phyloP scores from a whole-genome alignment of 2,329 filamentous ascomycete species.

The Epichloe coenophiala region DNA sequence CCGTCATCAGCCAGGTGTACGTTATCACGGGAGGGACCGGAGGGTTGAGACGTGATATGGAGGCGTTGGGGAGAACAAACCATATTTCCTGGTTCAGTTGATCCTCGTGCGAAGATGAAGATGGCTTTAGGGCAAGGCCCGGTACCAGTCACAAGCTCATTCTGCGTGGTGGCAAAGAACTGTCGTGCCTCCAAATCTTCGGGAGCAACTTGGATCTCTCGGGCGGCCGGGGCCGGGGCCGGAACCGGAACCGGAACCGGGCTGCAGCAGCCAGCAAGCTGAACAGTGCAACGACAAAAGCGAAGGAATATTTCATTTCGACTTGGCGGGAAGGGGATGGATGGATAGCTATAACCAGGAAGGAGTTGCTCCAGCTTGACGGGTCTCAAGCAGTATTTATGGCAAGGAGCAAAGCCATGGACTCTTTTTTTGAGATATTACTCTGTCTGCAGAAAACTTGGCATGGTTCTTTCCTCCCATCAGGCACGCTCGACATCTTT shows the following conservation, averaged over 20 bases:
- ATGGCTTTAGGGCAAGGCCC: conserved; percentile 22
- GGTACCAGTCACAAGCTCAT: conserved; percentile 16
- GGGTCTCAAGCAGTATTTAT: no score
- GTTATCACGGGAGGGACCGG: no score
- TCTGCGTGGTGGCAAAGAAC: background rate
- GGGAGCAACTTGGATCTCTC: background rate
- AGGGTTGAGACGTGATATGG: no score
- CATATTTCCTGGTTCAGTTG: conserved; percentile 26
- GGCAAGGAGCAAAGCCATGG: no score
- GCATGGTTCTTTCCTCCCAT: no score
- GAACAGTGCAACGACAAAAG: conserved; percentile 7
- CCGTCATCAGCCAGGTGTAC: no score
- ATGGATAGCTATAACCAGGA: no score
- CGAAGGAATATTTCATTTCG: conserved; percentile 6
- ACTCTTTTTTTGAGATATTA: no score
- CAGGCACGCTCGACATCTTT: no score
- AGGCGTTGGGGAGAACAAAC: conserved; percentile 13
- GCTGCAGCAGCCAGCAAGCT: conserved; percentile 7
- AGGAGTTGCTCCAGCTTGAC: no score
- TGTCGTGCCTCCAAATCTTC: background rate
- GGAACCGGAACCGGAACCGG: background rate
- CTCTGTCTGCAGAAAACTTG: no score
- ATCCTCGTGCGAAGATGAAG: conserved; percentile 27
- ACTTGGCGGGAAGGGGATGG: background rate
- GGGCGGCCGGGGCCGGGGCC: background rate